These are phyloP conservation scores for Aspergillus sp. DNA, from an alignment of 2,329 filamentous ascomycete species.

Conservation along the genomic window DNA sequence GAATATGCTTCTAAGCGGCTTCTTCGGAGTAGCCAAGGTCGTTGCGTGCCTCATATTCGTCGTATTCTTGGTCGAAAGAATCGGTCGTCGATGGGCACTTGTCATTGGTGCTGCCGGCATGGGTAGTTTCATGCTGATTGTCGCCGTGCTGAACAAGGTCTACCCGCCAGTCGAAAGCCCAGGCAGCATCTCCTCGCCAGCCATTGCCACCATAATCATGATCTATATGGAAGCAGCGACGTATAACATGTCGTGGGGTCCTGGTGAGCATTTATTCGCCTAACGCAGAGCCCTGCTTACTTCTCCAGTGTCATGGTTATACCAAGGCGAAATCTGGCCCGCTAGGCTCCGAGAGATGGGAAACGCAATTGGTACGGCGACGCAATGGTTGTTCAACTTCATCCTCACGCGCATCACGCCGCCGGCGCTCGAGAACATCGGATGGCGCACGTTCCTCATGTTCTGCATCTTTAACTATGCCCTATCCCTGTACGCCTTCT, in stretches of 20 bases:
- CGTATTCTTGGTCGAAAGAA: constrained; percentile 41
- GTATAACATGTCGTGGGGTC: constrained; percentile 34
- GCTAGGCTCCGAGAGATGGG: constrained; percentile 27
- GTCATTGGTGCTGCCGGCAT: constrained; percentile 42
- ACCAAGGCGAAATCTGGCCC: constrained; percentile 30
- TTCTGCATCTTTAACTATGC: constrained; percentile 42
- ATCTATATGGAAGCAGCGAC: constrained; percentile 41
- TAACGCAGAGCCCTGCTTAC: no score
- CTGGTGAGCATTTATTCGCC: no score
- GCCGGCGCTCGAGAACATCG: constrained; percentile 38
- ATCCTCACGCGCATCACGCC: constrained; percentile 32
- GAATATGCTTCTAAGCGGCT: constrained; percentile 43
- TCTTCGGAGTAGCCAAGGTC: constrained; percentile 46
- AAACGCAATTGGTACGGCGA: constrained; percentile 25
- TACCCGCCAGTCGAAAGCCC: constrained; percentile 31
- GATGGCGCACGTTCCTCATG: constrained; percentile 43
- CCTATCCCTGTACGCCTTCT: constrained; percentile 36
- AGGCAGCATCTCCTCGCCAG: constrained; percentile 22
- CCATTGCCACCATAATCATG: constrained; percentile 42
- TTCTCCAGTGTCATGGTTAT: constrained; percentile 28
- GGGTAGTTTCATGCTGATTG: constrained; percentile 46
- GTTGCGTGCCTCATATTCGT: constrained; percentile 40
- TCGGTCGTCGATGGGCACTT: constrained; percentile 43
- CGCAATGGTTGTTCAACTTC: constrained; percentile 34
- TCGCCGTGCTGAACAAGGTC: constrained; percentile 40